Percentiles rank a stretch among this genome's conserved stretches.
These are phyloP conservation scores for Pseudogymnoascus sp. DNA, from an alignment of 2,329 filamentous ascomycete genomes.

Conservation along the genomic window DNA sequence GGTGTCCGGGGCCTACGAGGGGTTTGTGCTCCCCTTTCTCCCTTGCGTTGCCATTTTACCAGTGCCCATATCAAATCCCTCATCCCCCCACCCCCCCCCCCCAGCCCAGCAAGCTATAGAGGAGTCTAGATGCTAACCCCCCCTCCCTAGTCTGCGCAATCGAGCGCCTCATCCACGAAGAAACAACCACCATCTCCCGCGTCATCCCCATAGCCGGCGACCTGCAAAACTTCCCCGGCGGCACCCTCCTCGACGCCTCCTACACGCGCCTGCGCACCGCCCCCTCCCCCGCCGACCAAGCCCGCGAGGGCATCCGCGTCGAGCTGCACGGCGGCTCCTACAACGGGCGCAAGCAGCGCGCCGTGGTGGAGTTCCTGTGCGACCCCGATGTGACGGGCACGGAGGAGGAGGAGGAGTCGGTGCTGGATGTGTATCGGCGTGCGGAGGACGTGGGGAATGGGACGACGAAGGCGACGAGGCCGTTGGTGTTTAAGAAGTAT, in stretches of 20 bases:
- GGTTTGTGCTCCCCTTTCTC: slow-evolving; percentile 37
- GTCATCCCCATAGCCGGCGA: slow-evolving; percentile 70
- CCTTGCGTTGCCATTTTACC: no score
- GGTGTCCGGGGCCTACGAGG: slow-evolving; percentile 63
- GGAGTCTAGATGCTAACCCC: slow-evolving; percentile 12
- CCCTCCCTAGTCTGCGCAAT: slow-evolving; percentile 63
- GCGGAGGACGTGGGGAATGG: slow-evolving; percentile 17
- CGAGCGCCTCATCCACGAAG: slow-evolving; percentile 45
- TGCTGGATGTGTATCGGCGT: not conserved
- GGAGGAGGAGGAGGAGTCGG: slow-evolving; percentile 19
- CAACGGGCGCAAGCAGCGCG: slow-evolving; percentile 53
- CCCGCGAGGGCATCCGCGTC: slow-evolving; percentile 63
- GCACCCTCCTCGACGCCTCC: slow-evolving; percentile 54
- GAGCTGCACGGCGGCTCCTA: slow-evolving; percentile 55
- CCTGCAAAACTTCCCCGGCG: slow-evolving; percentile 46
- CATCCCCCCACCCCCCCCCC: not conserved
- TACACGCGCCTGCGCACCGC: slow-evolving; percentile 58
- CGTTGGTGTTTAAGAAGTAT: slow-evolving; percentile 68
- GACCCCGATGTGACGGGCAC: slow-evolving; percentile 38
- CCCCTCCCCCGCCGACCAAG: slow-evolving; percentile 53
- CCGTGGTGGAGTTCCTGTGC: slow-evolving; percentile 80
- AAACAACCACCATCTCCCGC: slow-evolving; percentile 41
- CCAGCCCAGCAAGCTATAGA: not conserved
- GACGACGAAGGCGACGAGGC: slow-evolving; percentile 24
- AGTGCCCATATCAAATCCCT: not conserved